These are phyloP conservation scores for Parmelia sp. DNA, from an alignment of 495 filamentous ascomycete species.

Conservation along the genomic window DNA sequence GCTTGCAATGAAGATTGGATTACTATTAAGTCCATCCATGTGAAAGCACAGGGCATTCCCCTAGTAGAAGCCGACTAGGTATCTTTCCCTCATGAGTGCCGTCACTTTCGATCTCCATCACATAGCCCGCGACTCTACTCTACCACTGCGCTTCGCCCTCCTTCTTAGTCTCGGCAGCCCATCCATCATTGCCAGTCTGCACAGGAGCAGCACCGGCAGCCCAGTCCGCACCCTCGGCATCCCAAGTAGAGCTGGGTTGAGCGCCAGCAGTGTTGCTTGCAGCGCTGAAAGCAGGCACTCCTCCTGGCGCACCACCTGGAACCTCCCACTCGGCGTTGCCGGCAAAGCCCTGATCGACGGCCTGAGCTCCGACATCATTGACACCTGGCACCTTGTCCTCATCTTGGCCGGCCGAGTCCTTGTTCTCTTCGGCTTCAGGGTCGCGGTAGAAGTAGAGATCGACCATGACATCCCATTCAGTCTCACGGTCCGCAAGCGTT, in stretches of 20 bases:
- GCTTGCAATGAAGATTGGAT: constrained; percentile 27
- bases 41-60: constrained; percentile 92
- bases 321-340: constrained; percentile 66
- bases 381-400: constrained; percentile 62
- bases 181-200: constrained; percentile 56
- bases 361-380: constrained; percentile 76
- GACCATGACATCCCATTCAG: constrained; percentile 96
- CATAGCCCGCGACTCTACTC: constrained; percentile 22
- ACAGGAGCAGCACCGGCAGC: constrained; percentile 54
- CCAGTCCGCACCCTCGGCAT: constrained; percentile 68
- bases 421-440: constrained; percentile 95
- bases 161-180: constrained; percentile 55
- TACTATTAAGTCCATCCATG: constrained; percentile 58
- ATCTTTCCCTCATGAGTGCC: constrained; percentile 98
- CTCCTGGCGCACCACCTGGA: constrained; percentile 52
- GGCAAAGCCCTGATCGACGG: constrained; percentile 74
- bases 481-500: constrained; percentile 86
- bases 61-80: constrained; percentile 55
- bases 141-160: constrained; percentile 60
- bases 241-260: constrained; percentile 59
- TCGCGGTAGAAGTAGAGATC: constrained; percentile 99
- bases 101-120: constrained; percentile 51
- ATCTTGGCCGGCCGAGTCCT: constrained; percentile 63
- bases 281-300: constrained; percentile 55
- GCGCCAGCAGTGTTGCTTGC: constrained; percentile 55